Evolutionary conservation across 805 yeast species (phyloP).

Genomic region (Yarrowia keelungensis): DNA sequence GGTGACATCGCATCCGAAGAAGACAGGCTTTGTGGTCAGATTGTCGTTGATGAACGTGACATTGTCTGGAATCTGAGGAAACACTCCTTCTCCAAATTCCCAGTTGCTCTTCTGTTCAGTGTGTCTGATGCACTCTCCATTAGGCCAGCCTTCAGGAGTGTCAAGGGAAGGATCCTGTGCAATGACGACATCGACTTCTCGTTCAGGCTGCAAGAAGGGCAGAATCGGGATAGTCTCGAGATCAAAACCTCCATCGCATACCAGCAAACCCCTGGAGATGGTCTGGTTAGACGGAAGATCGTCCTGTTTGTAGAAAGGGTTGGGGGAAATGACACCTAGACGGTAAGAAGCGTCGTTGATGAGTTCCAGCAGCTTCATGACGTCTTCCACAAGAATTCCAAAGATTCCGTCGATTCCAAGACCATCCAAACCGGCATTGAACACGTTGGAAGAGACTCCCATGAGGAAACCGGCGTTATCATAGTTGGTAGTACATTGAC

Average conservation of each 20-base stretch:
- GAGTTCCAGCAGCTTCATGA: constrained; percentile 57
- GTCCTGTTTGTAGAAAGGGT: constrained; percentile 65
- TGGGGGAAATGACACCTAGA: constrained; percentile 71
- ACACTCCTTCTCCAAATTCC: constrained; percentile 57
- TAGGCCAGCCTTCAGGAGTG: constrained; percentile 65
- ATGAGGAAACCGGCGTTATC: constrained; percentile 83
- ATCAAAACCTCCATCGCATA: constrained; percentile 80
- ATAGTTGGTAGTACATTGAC: constrained; percentile 67
- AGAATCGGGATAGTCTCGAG: constrained; percentile 64
- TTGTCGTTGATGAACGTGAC: constrained; percentile 65
- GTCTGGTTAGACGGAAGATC: constrained; percentile 52
- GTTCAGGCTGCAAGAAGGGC: constrained; percentile 65
- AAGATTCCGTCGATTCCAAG: constrained; percentile 1
- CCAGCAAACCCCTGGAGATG: constrained; percentile 54
- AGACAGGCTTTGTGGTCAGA: constrained; percentile 62
- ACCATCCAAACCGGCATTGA: constrained; percentile 57
- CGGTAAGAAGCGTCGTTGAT: constrained; percentile 56
- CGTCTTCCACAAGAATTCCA: constrained; percentile 57
- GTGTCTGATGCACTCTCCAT: constrained; percentile 64
- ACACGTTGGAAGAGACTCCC: constrained; percentile 83
- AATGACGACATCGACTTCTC: constrained; percentile 66
- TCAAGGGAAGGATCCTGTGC: constrained; percentile 76
- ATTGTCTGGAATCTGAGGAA: constrained; percentile 56
- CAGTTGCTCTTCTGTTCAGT: constrained; percentile 66
- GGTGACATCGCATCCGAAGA: constrained; percentile 77